Base-by-base conservation (phyloP, 73 alveolate genomes). In the Paramecium sexaurelia region DNA sequence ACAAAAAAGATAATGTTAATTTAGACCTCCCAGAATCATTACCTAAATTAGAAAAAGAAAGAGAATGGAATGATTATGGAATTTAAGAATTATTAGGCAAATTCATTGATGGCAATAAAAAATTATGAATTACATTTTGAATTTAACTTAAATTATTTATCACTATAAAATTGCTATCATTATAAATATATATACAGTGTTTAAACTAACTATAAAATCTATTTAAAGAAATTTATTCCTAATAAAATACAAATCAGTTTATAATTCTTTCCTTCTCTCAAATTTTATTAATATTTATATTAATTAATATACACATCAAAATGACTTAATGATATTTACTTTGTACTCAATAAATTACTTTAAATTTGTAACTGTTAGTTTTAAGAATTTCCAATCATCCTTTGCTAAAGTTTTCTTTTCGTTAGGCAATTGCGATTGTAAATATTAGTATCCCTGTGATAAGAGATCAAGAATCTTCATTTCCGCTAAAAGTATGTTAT, bases 51-150 rank as follows among this genome's bases (percentile, higher is more conserved):
- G 90, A 78, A 33, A 78, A 78, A 15, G 90, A 78, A 43, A 37
- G 43, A 26, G 90, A 78, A 41, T 78, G 90, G 90, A 78, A 27
- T 45, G 90, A 78, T 45, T 78, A 40, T 40, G 90, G 90, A 5
- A 45, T 78, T 24, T 7, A 41, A 33, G 90, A 78, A 33, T 78
- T 78, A 24, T 40, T 78, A 8, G 90, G 90, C 4, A 78, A 78
- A 78, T 78, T 22, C 1, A 37, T 78, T 0, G 90, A 45, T 41
- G 68, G 73, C 17, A 43, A 24, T n/a, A 78, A 78, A 24, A 40
- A 43, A 45, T 78, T 26, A 10, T 61, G 67, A 51, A 9, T 61
- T 7, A 26, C 13, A 29, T 61, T 61, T 61, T 24, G 39, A 61
- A 22, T 61, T 61, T 61, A 27, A 61, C 11, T 29, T 26, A 45